Conservation (phyloP, 2,329 filamentous ascomycete species). For the Neopestalotiopsis sp. region DNA sequence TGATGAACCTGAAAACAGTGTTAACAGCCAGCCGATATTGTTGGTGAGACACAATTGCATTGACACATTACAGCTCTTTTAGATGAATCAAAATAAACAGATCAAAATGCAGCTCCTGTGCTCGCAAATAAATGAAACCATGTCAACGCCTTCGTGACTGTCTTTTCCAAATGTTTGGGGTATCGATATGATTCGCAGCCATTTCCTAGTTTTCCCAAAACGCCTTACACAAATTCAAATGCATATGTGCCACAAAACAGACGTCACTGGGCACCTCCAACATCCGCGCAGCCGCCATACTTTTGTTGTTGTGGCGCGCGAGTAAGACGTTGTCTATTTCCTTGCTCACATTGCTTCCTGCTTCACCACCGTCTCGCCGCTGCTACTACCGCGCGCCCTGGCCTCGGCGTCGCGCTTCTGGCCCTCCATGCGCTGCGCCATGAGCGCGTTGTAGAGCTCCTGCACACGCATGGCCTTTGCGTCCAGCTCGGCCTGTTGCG, state of each 20-base stretch:
- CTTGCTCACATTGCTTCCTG: background rate
- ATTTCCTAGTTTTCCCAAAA: background rate
- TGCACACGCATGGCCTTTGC: slow-evolving; percentile 42
- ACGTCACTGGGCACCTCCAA: background rate
- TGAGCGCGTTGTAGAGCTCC: slow-evolving; percentile 34
- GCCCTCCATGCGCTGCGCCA: slow-evolving; percentile 28
- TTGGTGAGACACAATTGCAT: background rate
- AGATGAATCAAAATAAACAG: background rate
- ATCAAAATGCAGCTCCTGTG: too few relatives aligned
- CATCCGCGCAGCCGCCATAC: background rate
- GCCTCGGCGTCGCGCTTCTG: slow-evolving; percentile 4
- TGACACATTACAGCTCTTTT: background rate
- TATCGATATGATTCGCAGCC: background rate
- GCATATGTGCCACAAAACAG: background rate
- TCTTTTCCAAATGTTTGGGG: background rate
- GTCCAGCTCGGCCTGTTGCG: slow-evolving; percentile 21
- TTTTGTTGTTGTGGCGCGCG: too few relatives aligned
- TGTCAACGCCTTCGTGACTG: background rate
- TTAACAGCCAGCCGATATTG: background rate
- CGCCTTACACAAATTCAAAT: background rate
- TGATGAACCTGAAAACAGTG: too few relatives aligned
- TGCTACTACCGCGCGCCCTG: background rate
- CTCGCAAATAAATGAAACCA: background rate
- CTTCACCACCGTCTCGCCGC: background rate
- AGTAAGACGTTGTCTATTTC: background rate